These are phyloP conservation scores for Mucuna pruriens DNA, from an alignment of 306 rosid genomes.

Conservation along the genomic window DNA sequence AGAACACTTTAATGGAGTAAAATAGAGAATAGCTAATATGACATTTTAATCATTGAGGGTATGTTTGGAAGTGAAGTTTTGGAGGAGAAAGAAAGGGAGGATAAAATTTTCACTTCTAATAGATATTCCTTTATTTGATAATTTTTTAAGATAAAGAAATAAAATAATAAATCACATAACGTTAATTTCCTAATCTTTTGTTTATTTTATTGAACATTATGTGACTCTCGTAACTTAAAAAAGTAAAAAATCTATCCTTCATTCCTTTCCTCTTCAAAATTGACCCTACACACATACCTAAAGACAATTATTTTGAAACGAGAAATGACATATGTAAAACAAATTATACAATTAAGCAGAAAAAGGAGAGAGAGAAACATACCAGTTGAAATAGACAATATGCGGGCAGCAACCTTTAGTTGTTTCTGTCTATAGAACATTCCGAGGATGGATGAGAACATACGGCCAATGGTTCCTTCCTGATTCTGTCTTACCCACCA, in stretches of 20 bases:
- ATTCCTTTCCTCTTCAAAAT: neutral
- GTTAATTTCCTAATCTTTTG: neutral
- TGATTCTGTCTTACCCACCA: constrained; percentile 57
- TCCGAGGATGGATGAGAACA: constrained; percentile 18
- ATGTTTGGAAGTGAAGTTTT: neutral
- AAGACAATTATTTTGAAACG: neutral
- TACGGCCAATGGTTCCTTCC: constrained; percentile 40
- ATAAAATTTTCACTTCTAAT: neutral
- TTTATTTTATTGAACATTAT: neutral
- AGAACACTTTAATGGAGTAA: neutral
- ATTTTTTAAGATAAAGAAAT: neutral
- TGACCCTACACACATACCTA: neutral
- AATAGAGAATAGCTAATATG: neutral
- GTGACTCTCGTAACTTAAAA: neutral
- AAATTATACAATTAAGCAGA: too few species aligned
- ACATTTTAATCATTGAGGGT: neutral
- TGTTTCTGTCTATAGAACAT: constrained; percentile 24
- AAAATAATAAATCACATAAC: neutral
- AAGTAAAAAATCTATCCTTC: neutral
- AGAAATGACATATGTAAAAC: too few species aligned
- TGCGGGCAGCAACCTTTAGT: constrained; percentile 38
- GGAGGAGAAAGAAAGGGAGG: neutral
- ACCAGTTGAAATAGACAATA: constrained; percentile 77
- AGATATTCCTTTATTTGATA: neutral
- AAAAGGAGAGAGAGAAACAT: constrained; percentile 33